Conservation (phyloP, 345 rosid genomes). For the Citrus cavaleriei region DNA sequence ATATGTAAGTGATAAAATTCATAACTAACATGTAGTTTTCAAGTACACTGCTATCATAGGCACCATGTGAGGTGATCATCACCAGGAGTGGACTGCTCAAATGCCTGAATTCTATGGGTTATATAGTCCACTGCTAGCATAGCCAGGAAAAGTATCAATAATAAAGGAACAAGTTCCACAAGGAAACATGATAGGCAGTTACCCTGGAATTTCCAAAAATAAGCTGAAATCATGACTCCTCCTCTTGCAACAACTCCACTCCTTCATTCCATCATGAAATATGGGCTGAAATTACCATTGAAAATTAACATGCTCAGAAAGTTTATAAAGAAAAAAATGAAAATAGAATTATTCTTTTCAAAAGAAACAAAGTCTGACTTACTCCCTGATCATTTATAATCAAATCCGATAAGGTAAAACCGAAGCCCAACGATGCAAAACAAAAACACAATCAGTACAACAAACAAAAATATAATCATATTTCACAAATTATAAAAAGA, state of each 20-base stretch:
- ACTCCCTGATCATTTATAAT: conserved; percentile 56
- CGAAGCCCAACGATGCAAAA: conserved; percentile 25
- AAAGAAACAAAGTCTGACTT: conserved; percentile 31
- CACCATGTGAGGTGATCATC: not conserved
- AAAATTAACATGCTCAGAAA: not conserved
- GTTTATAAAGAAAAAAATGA: not conserved
- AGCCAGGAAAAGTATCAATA: not conserved
- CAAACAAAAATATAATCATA: not conserved
- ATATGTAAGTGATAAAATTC: not conserved
- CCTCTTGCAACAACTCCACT: conserved; percentile 99
- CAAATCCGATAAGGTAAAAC: conserved; percentile 5
- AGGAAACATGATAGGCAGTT: conserved; percentile 10
- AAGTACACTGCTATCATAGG: not conserved
- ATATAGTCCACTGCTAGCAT: not conserved
- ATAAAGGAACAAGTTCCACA: not conserved
- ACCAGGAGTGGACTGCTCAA: not conserved
- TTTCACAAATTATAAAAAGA: not conserved
- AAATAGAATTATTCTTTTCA: not conserved
- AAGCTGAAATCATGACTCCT: conserved; percentile 87
- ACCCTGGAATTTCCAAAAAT: conserved; percentile 92
- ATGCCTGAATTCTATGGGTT: not conserved
- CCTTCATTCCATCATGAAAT: conserved; percentile 95
- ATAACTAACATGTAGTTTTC: not conserved
- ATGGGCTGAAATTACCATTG: conserved; percentile 51
- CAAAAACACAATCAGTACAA: conserved; percentile 19